These are phyloP conservation scores for Diversispora epigaea DNA, from an alignment of 192 early-diverging fungal genomes.

Conservation along the genomic window DNA sequence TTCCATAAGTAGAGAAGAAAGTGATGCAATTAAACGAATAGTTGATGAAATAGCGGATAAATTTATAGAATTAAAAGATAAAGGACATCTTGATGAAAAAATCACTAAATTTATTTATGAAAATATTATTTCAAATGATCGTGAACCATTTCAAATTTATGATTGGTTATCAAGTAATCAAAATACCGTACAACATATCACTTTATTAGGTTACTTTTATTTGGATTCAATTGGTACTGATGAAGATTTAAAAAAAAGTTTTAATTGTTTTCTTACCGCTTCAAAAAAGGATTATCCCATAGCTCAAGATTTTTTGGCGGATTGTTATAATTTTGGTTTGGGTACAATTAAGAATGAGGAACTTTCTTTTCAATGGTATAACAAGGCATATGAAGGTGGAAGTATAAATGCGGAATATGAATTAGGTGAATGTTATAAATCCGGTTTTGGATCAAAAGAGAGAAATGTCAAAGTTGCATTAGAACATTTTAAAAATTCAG, in stretches of 20 bases:
- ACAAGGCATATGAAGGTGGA: conserved; percentile 52
- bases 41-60: not conserved
- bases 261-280: not conserved
- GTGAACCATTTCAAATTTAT: not conserved
- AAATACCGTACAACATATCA: not conserved
- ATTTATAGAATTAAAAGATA: not conserved
- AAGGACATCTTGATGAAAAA: not conserved
- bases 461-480: conserved; percentile 42
- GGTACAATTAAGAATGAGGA: conserved; percentile 65
- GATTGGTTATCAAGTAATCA: conserved; percentile 7
- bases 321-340: conserved; percentile 78
- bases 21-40: not conserved
- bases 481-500: not conserved
- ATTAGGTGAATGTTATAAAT: conserved; percentile 58
- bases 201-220: not conserved
- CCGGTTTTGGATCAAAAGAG: conserved; percentile 55
- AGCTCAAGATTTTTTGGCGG: conserved; percentile 66
- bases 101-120: not conserved
- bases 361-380: conserved; percentile 63
- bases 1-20: not conserved
- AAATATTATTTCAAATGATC: not conserved
- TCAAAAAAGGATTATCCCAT: not conserved
- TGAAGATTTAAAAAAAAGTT: not conserved
- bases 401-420: conserved; percentile 58
- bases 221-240: not conserved